Evolutionary conservation across 2,329 filamentous ascomycete genomes (phyloP), one percentile per base, ranked within the genome.

Genomic region (Fusarium sp.): DNA sequence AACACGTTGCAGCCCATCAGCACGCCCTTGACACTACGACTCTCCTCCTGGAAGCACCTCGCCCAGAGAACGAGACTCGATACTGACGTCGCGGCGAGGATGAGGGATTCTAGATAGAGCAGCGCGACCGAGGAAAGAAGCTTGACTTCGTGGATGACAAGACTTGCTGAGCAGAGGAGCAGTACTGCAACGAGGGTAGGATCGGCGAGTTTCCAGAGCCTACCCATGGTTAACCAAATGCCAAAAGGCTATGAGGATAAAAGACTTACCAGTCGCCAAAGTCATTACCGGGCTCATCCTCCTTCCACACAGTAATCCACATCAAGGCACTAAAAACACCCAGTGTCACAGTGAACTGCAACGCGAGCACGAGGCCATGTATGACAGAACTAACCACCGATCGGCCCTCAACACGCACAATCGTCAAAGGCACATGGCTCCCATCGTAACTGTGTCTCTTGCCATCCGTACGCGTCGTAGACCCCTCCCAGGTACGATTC

Each of bases 131-230:
- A 59, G 1, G 75, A 77, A 6, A 78, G 67, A 2, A 68, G 43
- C 3, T 60, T 66, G 20, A 65, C 52, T 52, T 78, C 77, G 55
- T 77, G 72, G 11, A 63, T 36, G 23, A 75, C 24, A 2, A 77
- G 54, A 11, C 70, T 67, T 3, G 30, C 50, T 9, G 70, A 65
- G 38, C 70, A 75, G 26, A 75, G 28, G 20, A 77, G 39, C 8
- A 73, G 47, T 1, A 72, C 52, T 9, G 51, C 23, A 2, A 61
- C 52, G 6, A 76, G 65, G 2, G 57, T 42, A 1, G 73, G 67
- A 10, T 71, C 63, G 3, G 68, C 65, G 3, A 72, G 59, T 8
- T 57, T 69, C 73, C 74, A 76, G 9, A 77, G 60, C 68, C 76
- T 78, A 17, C 6, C 7, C 12, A 1, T 4, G 3, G 9, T 70